Conservation (phyloP, 306 rosid species). For the Mucuna pruriens region DNA sequence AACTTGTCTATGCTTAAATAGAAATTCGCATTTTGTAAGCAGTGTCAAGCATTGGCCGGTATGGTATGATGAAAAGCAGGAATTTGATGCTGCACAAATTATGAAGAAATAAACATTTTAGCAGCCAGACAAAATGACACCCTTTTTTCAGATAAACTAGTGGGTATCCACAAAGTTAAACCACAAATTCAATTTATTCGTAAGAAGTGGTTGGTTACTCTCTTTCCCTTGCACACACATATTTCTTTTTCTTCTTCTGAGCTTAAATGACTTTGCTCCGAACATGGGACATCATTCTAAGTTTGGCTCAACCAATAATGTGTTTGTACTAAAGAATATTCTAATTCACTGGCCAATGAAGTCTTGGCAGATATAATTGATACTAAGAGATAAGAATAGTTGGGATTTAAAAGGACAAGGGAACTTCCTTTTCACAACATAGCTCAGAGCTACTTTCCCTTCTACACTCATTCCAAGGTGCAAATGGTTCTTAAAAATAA, state of each 20-base stretch:
- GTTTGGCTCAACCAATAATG: constrained; percentile 33
- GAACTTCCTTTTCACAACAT: constrained; percentile 39
- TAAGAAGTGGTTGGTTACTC: constrained; percentile 43
- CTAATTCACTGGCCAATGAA: constrained; percentile 41
- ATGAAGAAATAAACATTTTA: constrained; percentile 32
- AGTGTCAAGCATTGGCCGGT: constrained; percentile 32
- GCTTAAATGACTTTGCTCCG: background rate
- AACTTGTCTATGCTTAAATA: background rate
- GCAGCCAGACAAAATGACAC: constrained; percentile 40
- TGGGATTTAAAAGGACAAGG: constrained; percentile 9
- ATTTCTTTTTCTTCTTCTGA: constrained; percentile 30
- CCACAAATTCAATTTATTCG: constrained; percentile 36
- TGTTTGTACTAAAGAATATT: constrained; percentile 48
- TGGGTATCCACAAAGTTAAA: constrained; percentile 34
- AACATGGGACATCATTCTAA: constrained; percentile 39
- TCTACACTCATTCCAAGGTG: constrained; percentile 23
- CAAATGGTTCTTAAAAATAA: constrained; percentile 25
- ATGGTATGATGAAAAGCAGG: constrained; percentile 36
- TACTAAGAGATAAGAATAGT: constrained; percentile 32
- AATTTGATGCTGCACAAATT: constrained; percentile 37
- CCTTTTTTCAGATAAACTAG: constrained; percentile 21
- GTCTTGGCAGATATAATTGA: constrained; percentile 36
- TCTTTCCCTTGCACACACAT: constrained; percentile 12
- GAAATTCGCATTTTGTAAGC: constrained; percentile 27
- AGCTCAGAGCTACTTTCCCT: constrained; percentile 19